Evolutionary conservation across 768 basidiomycete genomes (phyloP).

Genomic region (Porphyrellus cyaneotinctus): DNA sequence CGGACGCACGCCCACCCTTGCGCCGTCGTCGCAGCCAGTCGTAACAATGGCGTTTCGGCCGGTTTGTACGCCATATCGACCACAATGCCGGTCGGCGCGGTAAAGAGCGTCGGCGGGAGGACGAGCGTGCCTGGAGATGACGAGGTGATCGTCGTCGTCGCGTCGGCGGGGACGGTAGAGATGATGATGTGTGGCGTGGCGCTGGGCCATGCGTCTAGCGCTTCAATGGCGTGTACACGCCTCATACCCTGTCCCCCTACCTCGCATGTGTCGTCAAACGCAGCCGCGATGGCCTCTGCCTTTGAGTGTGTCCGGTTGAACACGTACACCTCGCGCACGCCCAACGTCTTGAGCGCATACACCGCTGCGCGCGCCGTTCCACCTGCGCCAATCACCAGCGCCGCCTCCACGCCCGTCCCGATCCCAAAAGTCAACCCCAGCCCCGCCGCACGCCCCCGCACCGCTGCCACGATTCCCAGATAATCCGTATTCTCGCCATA

Average conservation of each 20-base stretch:
- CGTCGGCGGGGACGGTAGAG: conserved; percentile 80
- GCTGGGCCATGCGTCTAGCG: conserved; percentile 52
- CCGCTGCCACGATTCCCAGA: conserved; percentile 72
- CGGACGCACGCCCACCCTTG: conserved; percentile 64
- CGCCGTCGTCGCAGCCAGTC: conserved; percentile 52
- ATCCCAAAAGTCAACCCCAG: conserved; percentile 11
- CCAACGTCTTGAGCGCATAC: conserved; percentile 74
- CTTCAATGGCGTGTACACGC: conserved; percentile 55
- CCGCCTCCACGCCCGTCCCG: conserved; percentile 31
- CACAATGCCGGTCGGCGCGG: conserved; percentile 62
- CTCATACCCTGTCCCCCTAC: conserved; percentile 21
- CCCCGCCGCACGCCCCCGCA: conserved; percentile 41
- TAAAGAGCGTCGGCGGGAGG: conserved; percentile 57
- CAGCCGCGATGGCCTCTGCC: conserved; percentile 61
- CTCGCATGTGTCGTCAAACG: conserved; percentile 44
- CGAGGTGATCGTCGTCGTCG: conserved; percentile 37
- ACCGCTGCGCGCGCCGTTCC: conserved; percentile 94
- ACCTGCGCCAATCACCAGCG: conserved; percentile 90
- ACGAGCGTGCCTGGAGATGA: conserved; percentile 29
- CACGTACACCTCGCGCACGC: conserved; percentile 69
- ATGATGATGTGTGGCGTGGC: conserved; percentile 70
- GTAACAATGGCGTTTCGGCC: conserved; percentile 73
- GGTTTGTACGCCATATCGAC: conserved; percentile 97
- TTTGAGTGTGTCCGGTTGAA: conserved; percentile 81
- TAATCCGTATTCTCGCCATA: conserved; percentile 97